Base-by-base conservation (phyloP, 768 basidiomycete species). In the Lactarius hengduanensis region DNA sequence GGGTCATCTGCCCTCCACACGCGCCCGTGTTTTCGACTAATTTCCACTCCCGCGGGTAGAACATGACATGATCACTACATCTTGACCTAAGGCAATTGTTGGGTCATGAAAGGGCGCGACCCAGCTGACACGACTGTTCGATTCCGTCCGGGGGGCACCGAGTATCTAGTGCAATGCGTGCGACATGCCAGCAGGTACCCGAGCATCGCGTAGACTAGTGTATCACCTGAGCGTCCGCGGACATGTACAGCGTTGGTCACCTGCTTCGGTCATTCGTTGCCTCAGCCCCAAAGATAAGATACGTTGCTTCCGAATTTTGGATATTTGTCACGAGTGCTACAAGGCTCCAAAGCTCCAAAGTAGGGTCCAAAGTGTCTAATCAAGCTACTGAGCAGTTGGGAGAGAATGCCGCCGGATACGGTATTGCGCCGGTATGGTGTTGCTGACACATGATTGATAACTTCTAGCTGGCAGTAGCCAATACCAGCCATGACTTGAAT, bases 1-100 rank as follows among this genome's bases (percentile, higher is more conserved):
- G 56, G 50, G 61, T 66, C 65, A 66, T 66, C 61, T 66, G 65
- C 56, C 56, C 61, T 13, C 30, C 9, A 30, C 64, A 66, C 55
- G 65, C 61, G 55, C 56, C 47, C 32, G 43, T 30, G 34, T 47
- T 22, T 56, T 38, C 28, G 32, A 57, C 64, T 38, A 56, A 58
- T 28, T 63, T 58, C 45, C 36, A 38, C 57, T 64, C 30, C 55
- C 60, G 54, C 64, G 34, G 34, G 41, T 32, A 43, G 57, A 40
- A 5, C 26, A 53, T 26, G 50, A 26, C 50, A 53, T 22, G 50
- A 26, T 53, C 50, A 53, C 50, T 10, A 26, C 26, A 16, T 22
- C 22, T 7, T 22, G 32, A 38, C 18, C 7, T 11, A 62, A 55
- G 28, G 38, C 18, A 36, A 15, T 55, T 45, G 36, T 63, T 47